Evolutionary conservation across 805 yeast genomes (phyloP).

Genomic region (Spathaspora gorwiae): DNA sequence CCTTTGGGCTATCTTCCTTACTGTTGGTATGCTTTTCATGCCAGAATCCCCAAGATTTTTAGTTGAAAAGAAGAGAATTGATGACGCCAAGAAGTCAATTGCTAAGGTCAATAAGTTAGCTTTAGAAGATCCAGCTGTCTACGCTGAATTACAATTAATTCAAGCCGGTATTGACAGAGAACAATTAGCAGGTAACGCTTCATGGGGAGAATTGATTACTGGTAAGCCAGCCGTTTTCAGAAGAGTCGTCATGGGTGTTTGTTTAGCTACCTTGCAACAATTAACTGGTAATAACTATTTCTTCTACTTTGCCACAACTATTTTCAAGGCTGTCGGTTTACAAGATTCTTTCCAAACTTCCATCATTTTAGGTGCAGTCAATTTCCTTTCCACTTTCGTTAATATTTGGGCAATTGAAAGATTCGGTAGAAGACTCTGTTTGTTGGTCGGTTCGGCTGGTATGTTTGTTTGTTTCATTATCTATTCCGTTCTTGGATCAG

Average conservation of each 20-base stretch:
- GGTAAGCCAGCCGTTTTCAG: conserved; percentile 60
- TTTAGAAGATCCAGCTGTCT: conserved; percentile 50
- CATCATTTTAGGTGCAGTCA: conserved; percentile 50
- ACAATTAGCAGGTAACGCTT: conserved; percentile 56
- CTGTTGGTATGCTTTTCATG: conserved; percentile 50
- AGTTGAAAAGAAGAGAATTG: conserved; percentile 44
- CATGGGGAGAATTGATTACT: conserved; percentile 58
- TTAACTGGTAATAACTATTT: conserved; percentile 60
- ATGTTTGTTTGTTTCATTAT: conserved; percentile 56
- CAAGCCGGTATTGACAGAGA: conserved; percentile 62
- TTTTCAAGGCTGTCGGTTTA: conserved; percentile 49
- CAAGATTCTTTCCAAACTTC: conserved; percentile 54
- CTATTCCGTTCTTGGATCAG: conserved; percentile 59
- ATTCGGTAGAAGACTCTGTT: conserved; percentile 46
- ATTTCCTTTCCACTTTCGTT: conserved; percentile 51
- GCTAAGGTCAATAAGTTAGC: conserved; percentile 56
- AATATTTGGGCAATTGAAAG: conserved; percentile 48
- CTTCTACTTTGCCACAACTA: conserved; percentile 57
- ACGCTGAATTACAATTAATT: conserved; percentile 49
- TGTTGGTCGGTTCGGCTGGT: conserved; percentile 40
- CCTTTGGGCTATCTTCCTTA: conserved; percentile 49
- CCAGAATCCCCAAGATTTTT: conserved; percentile 71
- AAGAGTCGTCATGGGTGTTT: conserved; percentile 54
- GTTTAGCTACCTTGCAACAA: conserved; percentile 58
- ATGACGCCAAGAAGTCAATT: conserved; percentile 51